Percentiles rank a stretch among this genome's conserved stretches.
Conservation (phyloP, 1,284 basidiomycete genomes). For the Austroboletus novae-zelandiae region DNA sequence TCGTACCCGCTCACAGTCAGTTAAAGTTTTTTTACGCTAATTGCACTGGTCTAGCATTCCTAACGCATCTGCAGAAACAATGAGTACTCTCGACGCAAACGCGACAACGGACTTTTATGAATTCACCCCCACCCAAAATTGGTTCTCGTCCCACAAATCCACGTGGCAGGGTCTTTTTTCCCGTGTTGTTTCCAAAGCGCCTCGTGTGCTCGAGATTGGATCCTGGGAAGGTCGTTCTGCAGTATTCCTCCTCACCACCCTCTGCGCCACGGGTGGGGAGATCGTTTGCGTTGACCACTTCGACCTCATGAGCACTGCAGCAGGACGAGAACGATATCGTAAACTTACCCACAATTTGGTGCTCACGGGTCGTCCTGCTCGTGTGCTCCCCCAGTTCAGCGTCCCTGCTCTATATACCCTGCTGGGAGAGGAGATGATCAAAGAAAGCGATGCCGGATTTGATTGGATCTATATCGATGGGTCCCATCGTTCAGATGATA, state of each 20-base stretch:
- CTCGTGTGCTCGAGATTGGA: constrained; percentile 57
- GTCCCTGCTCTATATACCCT: constrained; percentile 48
- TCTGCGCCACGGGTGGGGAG: constrained; percentile 44
- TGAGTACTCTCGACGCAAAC: constrained; percentile 9
- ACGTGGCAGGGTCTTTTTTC: constrained; percentile 43
- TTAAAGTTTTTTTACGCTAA: constrained; percentile 1
- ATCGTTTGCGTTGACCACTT: constrained; percentile 60
- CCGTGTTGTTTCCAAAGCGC: constrained; percentile 34
- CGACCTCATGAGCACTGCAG: constrained; percentile 49
- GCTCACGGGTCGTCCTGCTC: constrained; percentile 41
- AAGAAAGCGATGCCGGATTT: constrained; percentile 39
- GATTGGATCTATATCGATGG: constrained; percentile 63
- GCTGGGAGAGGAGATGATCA: constrained; percentile 44
- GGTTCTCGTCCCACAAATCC: constrained; percentile 48
- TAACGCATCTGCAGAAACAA: constrained; percentile 9
- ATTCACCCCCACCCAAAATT: constrained; percentile 56
- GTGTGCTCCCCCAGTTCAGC: constrained; percentile 53
- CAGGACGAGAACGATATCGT: constrained; percentile 45
- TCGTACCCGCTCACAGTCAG: background rate
- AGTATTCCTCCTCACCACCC: constrained; percentile 48
- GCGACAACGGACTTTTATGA: constrained; percentile 18
- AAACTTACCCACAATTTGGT: constrained; percentile 48
- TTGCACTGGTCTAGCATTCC: background rate
- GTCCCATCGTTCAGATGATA: constrained; percentile 58
- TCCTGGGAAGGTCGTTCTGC: constrained; percentile 64